Evolutionary conservation across 768 basidiomycete genomes (phyloP).

Genomic region (Suillus subluteus): DNA sequence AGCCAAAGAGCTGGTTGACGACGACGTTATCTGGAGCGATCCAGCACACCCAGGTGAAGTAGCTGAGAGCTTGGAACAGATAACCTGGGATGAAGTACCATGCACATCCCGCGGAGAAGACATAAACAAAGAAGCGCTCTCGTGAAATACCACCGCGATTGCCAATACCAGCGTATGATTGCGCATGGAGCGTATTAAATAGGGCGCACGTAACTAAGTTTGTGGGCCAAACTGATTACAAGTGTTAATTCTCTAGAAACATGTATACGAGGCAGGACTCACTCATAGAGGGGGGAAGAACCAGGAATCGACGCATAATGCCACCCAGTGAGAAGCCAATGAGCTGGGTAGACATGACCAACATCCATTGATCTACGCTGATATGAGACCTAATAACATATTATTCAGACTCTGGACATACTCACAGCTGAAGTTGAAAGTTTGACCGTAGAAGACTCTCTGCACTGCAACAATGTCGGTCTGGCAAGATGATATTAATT

Average conservation of each 20-base stretch:
- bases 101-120: slow-evolving; percentile 11
- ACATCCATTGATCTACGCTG: slow-evolving; percentile 14
- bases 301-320: slow-evolving; percentile 61
- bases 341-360: slow-evolving; percentile 18
- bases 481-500: not conserved
- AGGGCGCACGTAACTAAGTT: slow-evolving; percentile 32
- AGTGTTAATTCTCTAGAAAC: slow-evolving; percentile 8
- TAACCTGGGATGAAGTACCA: slow-evolving; percentile 40
- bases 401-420: not conserved
- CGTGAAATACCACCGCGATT: slow-evolving; percentile 20
- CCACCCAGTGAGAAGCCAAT: slow-evolving; percentile 36
- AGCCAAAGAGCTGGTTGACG: slow-evolving; percentile 38
- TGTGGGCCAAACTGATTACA: slow-evolving; percentile 29
- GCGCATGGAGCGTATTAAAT: slow-evolving; percentile 28
- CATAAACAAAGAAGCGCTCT: slow-evolving; percentile 27
- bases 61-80: slow-evolving; percentile 29
- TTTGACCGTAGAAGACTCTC: slow-evolving; percentile 47
- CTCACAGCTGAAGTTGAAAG: slow-evolving; percentile 36
- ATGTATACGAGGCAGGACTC: slow-evolving; percentile 42
- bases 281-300: slow-evolving; percentile 70
- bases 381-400: not conserved
- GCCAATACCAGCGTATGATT: slow-evolving; percentile 26
- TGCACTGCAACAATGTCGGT: slow-evolving; percentile 53
- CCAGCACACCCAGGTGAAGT: slow-evolving; percentile 53
- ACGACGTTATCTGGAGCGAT: slow-evolving; percentile 40